These are phyloP conservation scores for Bipolaris oryzae DNA, from an alignment of 2,329 filamentous ascomycete genomes.

Conservation along the genomic window DNA sequence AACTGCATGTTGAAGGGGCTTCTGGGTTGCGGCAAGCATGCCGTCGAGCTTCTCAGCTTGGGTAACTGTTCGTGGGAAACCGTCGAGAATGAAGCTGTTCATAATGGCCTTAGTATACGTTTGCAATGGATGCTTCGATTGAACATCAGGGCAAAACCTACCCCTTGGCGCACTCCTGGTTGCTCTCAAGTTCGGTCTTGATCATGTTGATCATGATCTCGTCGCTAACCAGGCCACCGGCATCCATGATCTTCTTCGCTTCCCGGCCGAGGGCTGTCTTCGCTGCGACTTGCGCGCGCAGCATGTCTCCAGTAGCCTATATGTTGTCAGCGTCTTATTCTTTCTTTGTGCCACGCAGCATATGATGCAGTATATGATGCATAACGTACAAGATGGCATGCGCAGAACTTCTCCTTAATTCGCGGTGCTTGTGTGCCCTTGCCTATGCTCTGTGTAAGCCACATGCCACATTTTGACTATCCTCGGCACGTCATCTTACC, in stretches of 20 bases:
- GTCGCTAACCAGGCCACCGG: conserved; percentile 95
- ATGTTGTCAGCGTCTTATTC: conserved; percentile 27
- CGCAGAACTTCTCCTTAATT: conserved; percentile 97
- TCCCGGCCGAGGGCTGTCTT: conserved; percentile 93
- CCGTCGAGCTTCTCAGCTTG: conserved; percentile 93
- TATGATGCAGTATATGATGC: too few relatives aligned
- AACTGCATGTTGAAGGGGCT: conserved; percentile 90
- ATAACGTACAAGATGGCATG: conserved; percentile 86
- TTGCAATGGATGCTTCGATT: neutral
- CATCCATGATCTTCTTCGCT: conserved; percentile 99
- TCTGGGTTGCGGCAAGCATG: conserved; percentile 80
- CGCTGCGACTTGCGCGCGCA: conserved; percentile 96
- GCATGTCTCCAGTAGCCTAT: conserved; percentile 97
- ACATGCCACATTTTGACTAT: conserved; percentile 8
- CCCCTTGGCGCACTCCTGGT: conserved; percentile 96
- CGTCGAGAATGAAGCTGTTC: conserved; percentile 92
- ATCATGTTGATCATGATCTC: conserved; percentile 99
- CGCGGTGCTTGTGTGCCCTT: conserved; percentile 98
- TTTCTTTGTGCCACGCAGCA: neutral
- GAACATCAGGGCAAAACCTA: conserved; percentile 50
- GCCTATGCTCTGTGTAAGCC: conserved; percentile 62
- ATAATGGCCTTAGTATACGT: conserved; percentile 3
- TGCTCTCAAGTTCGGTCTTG: conserved; percentile 92
- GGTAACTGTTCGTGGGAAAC: conserved; percentile 94
- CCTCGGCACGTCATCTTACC: conserved; percentile 64